Base-by-base conservation (phyloP, 179 eudicot species). In the Spinacia oleracea region DNA sequence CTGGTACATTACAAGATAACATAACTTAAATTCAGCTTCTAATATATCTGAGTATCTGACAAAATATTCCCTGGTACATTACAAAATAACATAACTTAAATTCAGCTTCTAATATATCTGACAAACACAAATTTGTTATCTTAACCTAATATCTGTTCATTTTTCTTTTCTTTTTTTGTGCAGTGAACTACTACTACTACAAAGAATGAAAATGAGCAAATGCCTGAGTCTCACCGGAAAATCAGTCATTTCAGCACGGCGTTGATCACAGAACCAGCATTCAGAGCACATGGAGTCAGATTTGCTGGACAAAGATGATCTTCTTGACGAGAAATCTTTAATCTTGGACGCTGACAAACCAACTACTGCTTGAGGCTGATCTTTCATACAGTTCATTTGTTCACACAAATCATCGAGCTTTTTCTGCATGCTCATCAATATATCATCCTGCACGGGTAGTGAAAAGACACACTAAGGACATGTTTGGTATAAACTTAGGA, bases 381-480 rank as follows among this genome's bases (percentile, higher is more conserved):
- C 98, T 81, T 87, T 96, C 67, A 84, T 80, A 80, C 45, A 81
- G 70, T 83, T 95, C 79, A 91, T 80, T 81, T 91, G 93, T 80
- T 91, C 89, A 53, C 97, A 93, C 73, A 96, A 82, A 48, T 75
- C 80, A 84, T 96, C 99, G 40, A 96, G 91, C 88, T 93, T 91
- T 75, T 90, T 83, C 82, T 96, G 99, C 99, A 96, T 96, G 80
- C 89, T 85, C 65, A 73, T 81, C 79, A 96, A 89, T 81, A 93
- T 87, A 72, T 88, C 89, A 82, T 96, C 98, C 99, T 96, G 86
- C 79, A 84, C 42, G 67, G 45, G 3, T 29, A 45, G 45, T 40
- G 76, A 74, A 32, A 71, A 21, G 11, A 25, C 10, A 55, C 16
- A 53, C 58, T 16, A n/a, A n/a, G n/a, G n/a, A n/a, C n/a, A n/a